Conservation (phyloP, 2,329 filamentous ascomycete genomes). For the Ampelomyces quisqualis region DNA sequence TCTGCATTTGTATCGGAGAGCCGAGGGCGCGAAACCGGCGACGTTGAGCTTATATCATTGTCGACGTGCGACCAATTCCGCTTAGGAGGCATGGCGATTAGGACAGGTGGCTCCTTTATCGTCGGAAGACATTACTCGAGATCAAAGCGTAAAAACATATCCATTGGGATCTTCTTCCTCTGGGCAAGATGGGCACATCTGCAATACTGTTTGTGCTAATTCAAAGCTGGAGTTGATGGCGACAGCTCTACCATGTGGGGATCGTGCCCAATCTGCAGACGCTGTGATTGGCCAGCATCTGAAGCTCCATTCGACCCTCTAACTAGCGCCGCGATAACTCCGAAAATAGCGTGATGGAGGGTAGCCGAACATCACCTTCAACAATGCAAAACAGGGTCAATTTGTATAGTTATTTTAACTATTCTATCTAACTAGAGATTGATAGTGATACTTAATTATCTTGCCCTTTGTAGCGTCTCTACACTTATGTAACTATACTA, state of each 20-base stretch:
- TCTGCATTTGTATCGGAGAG: constrained; percentile 2
- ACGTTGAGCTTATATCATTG: not conserved
- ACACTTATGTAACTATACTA: too few relatives aligned
- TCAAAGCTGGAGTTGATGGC: constrained; percentile 7
- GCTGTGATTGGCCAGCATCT: constrained; percentile 2
- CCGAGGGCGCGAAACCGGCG: constrained; percentile 1
- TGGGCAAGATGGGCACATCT: too few relatives aligned
- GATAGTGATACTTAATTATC: too few relatives aligned
- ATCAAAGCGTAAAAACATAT: not conserved
- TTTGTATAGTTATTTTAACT: too few relatives aligned
- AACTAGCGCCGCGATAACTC: not conserved
- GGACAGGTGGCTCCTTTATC: not conserved
- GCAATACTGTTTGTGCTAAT: constrained; percentile 3
- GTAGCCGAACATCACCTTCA: too few relatives aligned
- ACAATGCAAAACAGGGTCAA: too few relatives aligned
- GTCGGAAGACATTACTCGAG: not conserved
- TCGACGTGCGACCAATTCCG: constrained; percentile 1
- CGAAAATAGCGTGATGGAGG: too few relatives aligned
- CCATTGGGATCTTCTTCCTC: too few relatives aligned
- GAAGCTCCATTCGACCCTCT: not conserved
- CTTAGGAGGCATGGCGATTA: not conserved
- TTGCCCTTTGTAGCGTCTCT: too few relatives aligned
- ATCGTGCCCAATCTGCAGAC: not conserved
- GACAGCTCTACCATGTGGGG: constrained; percentile 4
- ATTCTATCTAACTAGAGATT: too few relatives aligned